Conservation (phyloP, 352 stramenopile species). For the Stramenopiles sp. region DNA sequence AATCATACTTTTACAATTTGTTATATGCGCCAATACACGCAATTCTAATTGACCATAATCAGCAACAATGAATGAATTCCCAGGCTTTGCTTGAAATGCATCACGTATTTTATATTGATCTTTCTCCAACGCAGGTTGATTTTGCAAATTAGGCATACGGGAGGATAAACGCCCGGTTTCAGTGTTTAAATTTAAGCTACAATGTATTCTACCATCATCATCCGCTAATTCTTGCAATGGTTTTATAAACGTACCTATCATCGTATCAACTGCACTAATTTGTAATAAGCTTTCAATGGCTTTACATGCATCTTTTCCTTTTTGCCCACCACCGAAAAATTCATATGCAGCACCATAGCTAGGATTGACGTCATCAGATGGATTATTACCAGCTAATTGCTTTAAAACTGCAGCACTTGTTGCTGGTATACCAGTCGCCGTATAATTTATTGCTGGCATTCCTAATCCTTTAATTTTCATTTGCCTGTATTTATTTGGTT, state of each 20-base stretch:
- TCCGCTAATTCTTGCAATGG: constrained; percentile 76
- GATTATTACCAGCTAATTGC: too few species aligned
- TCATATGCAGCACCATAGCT: constrained; percentile 59
- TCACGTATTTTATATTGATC: constrained; percentile 62
- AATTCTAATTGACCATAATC: constrained; percentile 99
- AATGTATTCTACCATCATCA: constrained; percentile 79
- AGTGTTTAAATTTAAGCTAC: constrained; percentile 96
- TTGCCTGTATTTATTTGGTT: constrained; percentile 20
- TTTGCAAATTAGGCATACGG: constrained; percentile 94
- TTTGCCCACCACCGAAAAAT: constrained; percentile 70
- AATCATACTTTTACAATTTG: constrained; percentile 94
- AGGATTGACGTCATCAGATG: constrained; percentile 41
- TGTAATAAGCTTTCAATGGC: constrained; percentile 76
- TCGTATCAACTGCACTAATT: constrained; percentile 94
- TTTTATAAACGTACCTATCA: constrained; percentile 90
- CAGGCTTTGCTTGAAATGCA: constrained; percentile 64
- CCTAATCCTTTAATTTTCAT: constrained; percentile 47
- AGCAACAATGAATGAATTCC: constrained; percentile 91
- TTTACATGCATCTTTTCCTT: constrained; percentile 74
- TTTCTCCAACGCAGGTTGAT: constrained; percentile 71
- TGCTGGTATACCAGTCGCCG: background rate
- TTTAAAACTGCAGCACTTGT: too few species aligned
- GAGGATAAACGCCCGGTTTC: constrained; percentile 91
- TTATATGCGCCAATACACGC: constrained; percentile 91
- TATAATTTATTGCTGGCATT: constrained; percentile 53